Evolutionary conservation across 2,329 filamentous ascomycete genomes (phyloP).

Genomic region (Fusarium decemcellulare): DNA sequence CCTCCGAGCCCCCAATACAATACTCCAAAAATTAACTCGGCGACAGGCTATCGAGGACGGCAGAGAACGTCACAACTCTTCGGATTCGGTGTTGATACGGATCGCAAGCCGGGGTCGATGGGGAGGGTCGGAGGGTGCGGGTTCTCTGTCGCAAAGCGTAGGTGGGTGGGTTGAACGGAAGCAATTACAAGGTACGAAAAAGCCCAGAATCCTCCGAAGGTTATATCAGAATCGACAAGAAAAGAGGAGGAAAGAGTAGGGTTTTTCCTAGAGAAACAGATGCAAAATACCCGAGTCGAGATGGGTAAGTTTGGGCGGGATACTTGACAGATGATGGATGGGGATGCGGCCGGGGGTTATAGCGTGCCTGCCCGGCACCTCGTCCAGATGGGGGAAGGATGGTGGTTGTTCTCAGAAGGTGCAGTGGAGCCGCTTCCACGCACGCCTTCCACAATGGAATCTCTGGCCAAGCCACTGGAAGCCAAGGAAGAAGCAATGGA

Average conservation of each 20-base stretch:
- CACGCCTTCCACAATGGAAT: slow-evolving; percentile 41
- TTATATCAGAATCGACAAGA: slow-evolving; percentile 10
- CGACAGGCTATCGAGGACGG: slow-evolving; percentile 22
- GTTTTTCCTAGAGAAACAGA: slow-evolving; percentile 21
- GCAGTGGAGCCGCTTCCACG: slow-evolving; percentile 34
- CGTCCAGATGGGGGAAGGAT: slow-evolving; percentile 29
- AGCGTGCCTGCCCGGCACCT: slow-evolving; percentile 34
- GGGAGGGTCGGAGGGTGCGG: slow-evolving; percentile 27
- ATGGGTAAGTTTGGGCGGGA: slow-evolving; percentile 41
- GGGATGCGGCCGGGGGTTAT: slow-evolving; percentile 37
- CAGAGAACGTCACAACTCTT: slow-evolving; percentile 11
- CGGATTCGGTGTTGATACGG: slow-evolving; percentile 30
- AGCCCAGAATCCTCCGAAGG: slow-evolving; percentile 2
- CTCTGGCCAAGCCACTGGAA: slow-evolving; percentile 47
- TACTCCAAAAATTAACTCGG: slow-evolving; percentile 3
- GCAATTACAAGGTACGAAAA: slow-evolving; percentile 2
- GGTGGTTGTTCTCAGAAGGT: slow-evolving; percentile 41
- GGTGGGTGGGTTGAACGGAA: slow-evolving; percentile 9
- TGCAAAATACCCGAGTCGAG: slow-evolving; percentile 23
- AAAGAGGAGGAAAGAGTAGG: slow-evolving; percentile 25
- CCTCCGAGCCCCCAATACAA: slow-evolving; percentile 3
- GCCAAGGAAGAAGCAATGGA: slow-evolving; percentile 47
- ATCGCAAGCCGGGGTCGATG: slow-evolving; percentile 30
- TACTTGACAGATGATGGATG: slow-evolving; percentile 33
- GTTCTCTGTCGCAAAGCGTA: slow-evolving; percentile 15